These are phyloP conservation scores for Rhizopus sp. DNA, from an alignment of 371 early-diverging fungal species.

Conservation along the genomic window DNA sequence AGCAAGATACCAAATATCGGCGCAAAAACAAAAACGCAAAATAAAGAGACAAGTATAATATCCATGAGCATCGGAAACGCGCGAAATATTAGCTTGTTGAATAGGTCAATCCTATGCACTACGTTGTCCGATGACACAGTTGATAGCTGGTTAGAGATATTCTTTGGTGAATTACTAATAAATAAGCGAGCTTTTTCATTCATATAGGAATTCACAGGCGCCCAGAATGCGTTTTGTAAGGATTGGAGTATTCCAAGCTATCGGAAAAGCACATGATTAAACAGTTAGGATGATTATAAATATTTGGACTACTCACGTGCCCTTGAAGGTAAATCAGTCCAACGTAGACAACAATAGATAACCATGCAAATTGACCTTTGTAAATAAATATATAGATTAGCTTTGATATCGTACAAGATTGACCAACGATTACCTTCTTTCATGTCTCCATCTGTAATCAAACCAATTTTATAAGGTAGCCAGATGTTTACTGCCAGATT, in stretches of 20 bases:
- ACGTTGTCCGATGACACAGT: constrained; percentile 66
- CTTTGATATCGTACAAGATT: not conserved
- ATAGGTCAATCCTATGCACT: constrained; percentile 32
- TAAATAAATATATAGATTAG: not conserved
- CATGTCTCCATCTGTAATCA: constrained; percentile 64
- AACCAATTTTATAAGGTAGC: constrained; percentile 79
- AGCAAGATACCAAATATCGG: constrained; percentile 78
- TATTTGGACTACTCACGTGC: constrained; percentile 37
- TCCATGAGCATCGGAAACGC: constrained; percentile 85
- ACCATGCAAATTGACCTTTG: constrained; percentile 52
- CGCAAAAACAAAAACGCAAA: constrained; percentile 73
- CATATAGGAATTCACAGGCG: constrained; percentile 86
- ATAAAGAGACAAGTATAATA: constrained; percentile 75
- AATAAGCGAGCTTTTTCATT: constrained; percentile 81
- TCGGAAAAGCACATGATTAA: not conserved
- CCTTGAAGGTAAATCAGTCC: constrained; percentile 77
- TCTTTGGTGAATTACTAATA: constrained; percentile 76
- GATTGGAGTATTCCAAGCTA: constrained; percentile 74
- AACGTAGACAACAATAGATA: constrained; percentile 69
- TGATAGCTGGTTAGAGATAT: constrained; percentile 87
- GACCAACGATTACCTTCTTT: constrained; percentile 20
- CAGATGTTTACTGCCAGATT: constrained; percentile 83
- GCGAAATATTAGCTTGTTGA: constrained; percentile 83
- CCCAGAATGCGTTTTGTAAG: constrained; percentile 80
- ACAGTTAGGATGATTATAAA: not conserved